A percentile compares a stretch with the other conserved stretches of the same genome.
Evolutionary conservation across 306 rosid species (phyloP).

Genomic region (Alnus rubra): DNA sequence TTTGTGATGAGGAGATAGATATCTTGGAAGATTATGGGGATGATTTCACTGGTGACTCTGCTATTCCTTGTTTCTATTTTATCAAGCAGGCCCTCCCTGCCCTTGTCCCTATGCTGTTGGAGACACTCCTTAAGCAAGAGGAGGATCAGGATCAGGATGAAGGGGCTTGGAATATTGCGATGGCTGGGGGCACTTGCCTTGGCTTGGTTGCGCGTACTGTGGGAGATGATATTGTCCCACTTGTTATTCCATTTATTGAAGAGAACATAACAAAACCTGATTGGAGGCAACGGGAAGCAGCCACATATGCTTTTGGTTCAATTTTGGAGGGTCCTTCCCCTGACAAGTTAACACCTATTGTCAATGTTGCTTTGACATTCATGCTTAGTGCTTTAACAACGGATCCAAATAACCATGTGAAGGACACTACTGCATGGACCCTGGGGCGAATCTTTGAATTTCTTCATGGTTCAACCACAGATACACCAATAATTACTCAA

Average conservation of each 20-base stretch:
- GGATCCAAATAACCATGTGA: slow-evolving; percentile 85
- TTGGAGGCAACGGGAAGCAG: slow-evolving; percentile 96
- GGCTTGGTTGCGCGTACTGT: slow-evolving; percentile 89
- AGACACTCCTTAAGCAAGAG: slow-evolving; percentile 91
- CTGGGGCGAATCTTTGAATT: slow-evolving; percentile 91
- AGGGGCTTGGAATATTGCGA: slow-evolving; percentile 96
- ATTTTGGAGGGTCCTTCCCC: slow-evolving; percentile 92
- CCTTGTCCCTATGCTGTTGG: slow-evolving; percentile 78
- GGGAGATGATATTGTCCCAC: slow-evolving; percentile 81
- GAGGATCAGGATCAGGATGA: slow-evolving; percentile 97
- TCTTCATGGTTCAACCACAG: slow-evolving; percentile 72
- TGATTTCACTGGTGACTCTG: slow-evolving; percentile 70
- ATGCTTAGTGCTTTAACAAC: slow-evolving; percentile 77
- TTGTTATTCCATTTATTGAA: slow-evolving; percentile 86
- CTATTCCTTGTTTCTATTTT: slow-evolving; percentile 77
- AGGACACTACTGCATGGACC: slow-evolving; percentile 97
- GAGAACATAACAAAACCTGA: slow-evolving; percentile 83
- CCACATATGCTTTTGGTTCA: slow-evolving; percentile 93
- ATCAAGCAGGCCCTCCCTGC: slow-evolving; percentile 92
- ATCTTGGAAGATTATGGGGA: slow-evolving; percentile 70
- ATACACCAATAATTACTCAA: slow-evolving; percentile 72
- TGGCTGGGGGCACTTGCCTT: slow-evolving; percentile 96
- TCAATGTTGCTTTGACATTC: slow-evolving; percentile 66
- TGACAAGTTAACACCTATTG: slow-evolving; percentile 67
- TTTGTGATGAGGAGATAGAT: slow-evolving; percentile 92